Evolutionary conservation across 306 rosid species (phyloP).

Genomic region (Medicago lupulina): DNA sequence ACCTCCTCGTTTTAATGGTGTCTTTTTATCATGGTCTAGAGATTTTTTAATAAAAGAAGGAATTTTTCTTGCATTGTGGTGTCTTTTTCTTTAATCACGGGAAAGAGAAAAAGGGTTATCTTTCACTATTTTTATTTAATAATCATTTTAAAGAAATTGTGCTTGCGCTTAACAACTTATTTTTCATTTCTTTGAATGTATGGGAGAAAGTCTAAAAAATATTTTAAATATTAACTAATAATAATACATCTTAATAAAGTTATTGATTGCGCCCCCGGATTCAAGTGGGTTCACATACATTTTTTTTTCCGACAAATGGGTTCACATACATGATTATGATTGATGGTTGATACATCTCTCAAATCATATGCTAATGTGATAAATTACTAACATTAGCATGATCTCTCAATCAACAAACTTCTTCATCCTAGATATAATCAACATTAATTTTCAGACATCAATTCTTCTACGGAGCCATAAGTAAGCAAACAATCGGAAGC

Average conservation of each 20-base stretch:
- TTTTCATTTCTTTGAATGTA: too few species aligned
- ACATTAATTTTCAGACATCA: slow-evolving; percentile 42
- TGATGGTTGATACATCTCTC: background rate
- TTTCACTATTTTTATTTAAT: too few species aligned
- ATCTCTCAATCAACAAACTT: slow-evolving; percentile 19
- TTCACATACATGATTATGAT: background rate
- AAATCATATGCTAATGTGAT: slow-evolving; percentile 8
- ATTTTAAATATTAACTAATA: too few species aligned
- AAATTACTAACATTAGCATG: background rate
- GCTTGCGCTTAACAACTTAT: too few species aligned
- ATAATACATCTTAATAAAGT: slow-evolving; percentile 4
- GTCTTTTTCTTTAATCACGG: too few species aligned
- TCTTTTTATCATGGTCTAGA: too few species aligned
- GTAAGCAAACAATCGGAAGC: slow-evolving; percentile 74
- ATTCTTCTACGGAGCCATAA: slow-evolving; percentile 69
- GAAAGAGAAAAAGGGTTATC: too few species aligned
- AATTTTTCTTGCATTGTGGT: too few species aligned
- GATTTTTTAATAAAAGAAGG: too few species aligned
- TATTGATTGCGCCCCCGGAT: background rate
- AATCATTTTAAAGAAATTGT: too few species aligned
- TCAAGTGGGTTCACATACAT: background rate
- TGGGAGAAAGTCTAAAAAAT: too few species aligned
- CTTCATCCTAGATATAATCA: slow-evolving; percentile 18
- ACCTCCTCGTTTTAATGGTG: background rate
- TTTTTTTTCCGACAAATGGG: too few species aligned